Base-by-base conservation (phyloP, 164 flowering plant species). In the Piper betle region DNA sequence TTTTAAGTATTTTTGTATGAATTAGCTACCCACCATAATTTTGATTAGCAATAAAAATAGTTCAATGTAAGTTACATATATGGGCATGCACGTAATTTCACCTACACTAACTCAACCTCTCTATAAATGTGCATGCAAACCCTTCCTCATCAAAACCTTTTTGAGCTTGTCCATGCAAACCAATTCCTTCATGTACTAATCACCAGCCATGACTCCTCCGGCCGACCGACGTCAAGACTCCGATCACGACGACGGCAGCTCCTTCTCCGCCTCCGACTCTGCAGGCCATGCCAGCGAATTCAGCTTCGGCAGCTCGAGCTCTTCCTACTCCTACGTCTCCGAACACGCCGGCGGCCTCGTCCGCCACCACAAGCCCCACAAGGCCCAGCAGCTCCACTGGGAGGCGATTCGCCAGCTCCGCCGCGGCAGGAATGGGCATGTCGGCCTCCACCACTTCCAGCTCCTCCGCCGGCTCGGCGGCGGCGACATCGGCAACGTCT, bases 401-500 rank as follows among this genome's bases (percentile, higher is more conserved):
- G 87, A 84, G 64, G 86, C 93, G 66, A 83, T 88, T 77, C 69
- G 64, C 53, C 75, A 75, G 25, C 82, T 88, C 48, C 59, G 77
- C 37, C 37, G 56, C 12, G 72, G 72, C 25, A 62, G 33, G 1
- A 85, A 48, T 5, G 16, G 85, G 9, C 72, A 59, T 12, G 77
- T 88, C 1, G 87, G 93, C 46, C 78, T 88, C 20, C 84, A 88
- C 61, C 80, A 86, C 56, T 88, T 88, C 68, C 79, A 74, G 38
- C 80, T 88, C 55, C 66, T 88, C 8, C 80, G 82, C 38, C 80
- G 86, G 33, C 71, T 88, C 0, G 93, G 96, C 1, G 77, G 85
- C 20, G 96, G 96, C 2, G 96, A 88, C 59, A 63, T 88, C 2
- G 93, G 96, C 10, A 84, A 75, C 55, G 96, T 88, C 13, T 88